Evolutionary conservation across 164 flowering plant genomes (phyloP), one percentile per base, ranked within the genome.

Genomic region (Liquidambar formosana): DNA sequence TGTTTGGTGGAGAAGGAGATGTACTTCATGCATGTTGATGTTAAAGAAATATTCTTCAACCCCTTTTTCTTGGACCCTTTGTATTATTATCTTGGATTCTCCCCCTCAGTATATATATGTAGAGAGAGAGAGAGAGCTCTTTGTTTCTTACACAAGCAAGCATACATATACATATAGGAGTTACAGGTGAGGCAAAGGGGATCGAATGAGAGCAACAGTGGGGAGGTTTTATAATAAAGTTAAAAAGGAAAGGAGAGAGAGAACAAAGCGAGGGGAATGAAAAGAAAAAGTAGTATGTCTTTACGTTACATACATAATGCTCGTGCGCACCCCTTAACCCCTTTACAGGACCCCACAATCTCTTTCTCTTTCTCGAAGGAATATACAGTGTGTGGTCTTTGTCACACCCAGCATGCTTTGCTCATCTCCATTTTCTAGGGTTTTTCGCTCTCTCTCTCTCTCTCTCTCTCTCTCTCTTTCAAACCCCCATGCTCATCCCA

Each of bases 321-420:
- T 78, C 85, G 85, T 86, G 86, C 84, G 71, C 74, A 60, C 71
- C 49, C n/a, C 74, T 45, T 23, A 15, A 6, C 52, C n/a, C 4
- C 19, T 51, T n/a, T n/a, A n/a, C n/a, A 9, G 71, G 75, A 49
- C 58, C 82, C 84, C 74, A 69, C 75, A 5, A 57, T 75, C 81
- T 78, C 78, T 85, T n/a, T n/a, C n/a, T n/a, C n/a, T n/a, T 85
- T 89, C 85, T 82, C 79, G 86, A 87, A 88, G 88, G 91, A 87
- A 89, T 87, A 89, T 84, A 78, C 88, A 85, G 83, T 79, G 96
- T 75, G 75, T 71, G 75, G 94, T 89, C 97, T 73, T 81, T 85
- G 85, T 89, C 92, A 78, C 71, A 52, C 70, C 82, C 74, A 61
- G 82, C 91, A 81, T 81, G 81, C 85, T 77, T 67, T 70, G 57